phyloP scores from a whole-genome alignment of 2,329 filamentous ascomycete species.

The Magnaporthales sp. region DNA sequence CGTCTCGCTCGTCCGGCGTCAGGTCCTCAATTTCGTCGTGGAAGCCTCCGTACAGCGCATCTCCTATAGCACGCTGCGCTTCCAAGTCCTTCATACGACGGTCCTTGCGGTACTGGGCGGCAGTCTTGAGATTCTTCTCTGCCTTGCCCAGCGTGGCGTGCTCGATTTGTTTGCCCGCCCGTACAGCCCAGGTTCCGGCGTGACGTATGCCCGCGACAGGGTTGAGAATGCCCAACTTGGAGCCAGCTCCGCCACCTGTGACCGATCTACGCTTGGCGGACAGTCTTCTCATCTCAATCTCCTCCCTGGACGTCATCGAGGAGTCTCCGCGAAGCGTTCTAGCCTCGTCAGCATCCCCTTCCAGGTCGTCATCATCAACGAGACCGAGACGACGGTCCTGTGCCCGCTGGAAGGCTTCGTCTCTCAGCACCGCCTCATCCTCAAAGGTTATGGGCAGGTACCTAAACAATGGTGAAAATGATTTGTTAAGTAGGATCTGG shows the following conservation, averaged over 20 bases:
- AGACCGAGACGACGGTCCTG: constrained; percentile 64
- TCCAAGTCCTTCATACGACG: constrained; percentile 57
- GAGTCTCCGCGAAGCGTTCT: constrained; percentile 16
- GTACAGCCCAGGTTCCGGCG: constrained; percentile 38
- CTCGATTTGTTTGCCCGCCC: constrained; percentile 38
- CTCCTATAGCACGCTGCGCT: constrained; percentile 63
- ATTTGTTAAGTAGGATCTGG: constrained; percentile 71
- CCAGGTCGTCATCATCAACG: constrained; percentile 39
- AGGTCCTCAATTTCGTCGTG: constrained; percentile 93
- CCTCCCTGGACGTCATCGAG: constrained; percentile 15
- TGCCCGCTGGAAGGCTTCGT: constrained; percentile 76
- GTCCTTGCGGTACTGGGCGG: constrained; percentile 37
- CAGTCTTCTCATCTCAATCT: constrained; percentile 27
- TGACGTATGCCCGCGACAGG: constrained; percentile 37
- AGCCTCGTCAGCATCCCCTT: constrained; percentile 27
- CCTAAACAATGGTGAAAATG: constrained; percentile 77
- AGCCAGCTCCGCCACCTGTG: constrained; percentile 8
- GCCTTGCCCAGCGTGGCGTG: constrained; percentile 34
- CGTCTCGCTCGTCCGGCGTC: constrained; percentile 79
- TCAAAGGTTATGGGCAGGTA: constrained; percentile 93
- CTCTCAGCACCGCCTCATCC: constrained; percentile 85
- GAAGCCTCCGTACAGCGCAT: constrained; percentile 77
- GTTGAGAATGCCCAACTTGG: constrained; percentile 23
- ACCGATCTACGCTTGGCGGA: constrained; percentile 4
- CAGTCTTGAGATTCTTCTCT: constrained; percentile 29